These are phyloP conservation scores for Coemansia sp. DNA, from an alignment of 192 early-diverging fungal genomes.

Conservation along the genomic window DNA sequence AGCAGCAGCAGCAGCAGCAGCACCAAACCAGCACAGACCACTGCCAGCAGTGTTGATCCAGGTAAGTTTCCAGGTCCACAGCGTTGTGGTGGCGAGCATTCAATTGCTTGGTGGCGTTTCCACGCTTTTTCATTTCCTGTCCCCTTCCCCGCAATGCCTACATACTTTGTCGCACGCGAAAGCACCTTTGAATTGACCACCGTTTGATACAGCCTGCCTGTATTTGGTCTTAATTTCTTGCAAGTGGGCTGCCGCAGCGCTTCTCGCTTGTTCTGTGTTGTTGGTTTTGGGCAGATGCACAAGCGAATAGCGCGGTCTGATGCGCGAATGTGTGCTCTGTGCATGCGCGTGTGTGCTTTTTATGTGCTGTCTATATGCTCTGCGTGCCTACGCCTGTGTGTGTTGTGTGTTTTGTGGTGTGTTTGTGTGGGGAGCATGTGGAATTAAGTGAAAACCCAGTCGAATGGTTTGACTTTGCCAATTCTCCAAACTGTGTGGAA, in stretches of 20 bases:
- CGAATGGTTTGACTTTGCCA: neutral
- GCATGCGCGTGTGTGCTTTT: neutral
- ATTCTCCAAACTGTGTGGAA: neutral
- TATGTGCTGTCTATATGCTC: neutral
- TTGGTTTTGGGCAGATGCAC: too few species aligned
- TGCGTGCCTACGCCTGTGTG: neutral
- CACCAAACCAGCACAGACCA: neutral
- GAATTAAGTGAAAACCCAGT: neutral
- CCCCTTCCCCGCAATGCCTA: too few species aligned
- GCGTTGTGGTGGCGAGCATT: neutral
- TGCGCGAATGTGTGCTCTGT: too few species aligned
- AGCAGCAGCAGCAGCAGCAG: neutral
- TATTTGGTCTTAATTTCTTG: too few species aligned
- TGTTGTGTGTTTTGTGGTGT: neutral
- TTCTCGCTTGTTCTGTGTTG: too few species aligned
- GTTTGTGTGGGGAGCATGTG: neutral
- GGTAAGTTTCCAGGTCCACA: constrained; percentile 20
- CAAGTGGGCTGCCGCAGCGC: too few species aligned
- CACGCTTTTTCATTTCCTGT: neutral
- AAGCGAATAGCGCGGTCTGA: too few species aligned
- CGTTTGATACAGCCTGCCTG: too few species aligned
- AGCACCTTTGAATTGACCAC: too few species aligned
- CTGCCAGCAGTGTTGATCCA: constrained; percentile 19
- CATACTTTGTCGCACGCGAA: too few species aligned
- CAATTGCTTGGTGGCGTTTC: neutral